Percentiles rank a stretch among this genome's conserved stretches.
Conservation (phyloP, 305 asterid species). For the Fraxinus xanthoxyloides region DNA sequence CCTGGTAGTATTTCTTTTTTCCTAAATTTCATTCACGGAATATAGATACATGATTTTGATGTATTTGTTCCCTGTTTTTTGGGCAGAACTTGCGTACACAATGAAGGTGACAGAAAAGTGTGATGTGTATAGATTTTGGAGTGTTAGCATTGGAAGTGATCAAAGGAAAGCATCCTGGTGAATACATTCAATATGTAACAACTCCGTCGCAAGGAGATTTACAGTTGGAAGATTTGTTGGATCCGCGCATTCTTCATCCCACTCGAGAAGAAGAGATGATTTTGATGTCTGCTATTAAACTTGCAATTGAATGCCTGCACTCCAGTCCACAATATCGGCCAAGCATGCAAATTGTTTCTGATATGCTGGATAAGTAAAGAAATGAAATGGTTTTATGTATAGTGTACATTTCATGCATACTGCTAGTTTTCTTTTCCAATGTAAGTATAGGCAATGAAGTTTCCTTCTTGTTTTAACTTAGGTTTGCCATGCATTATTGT, state of each 20-base stretch:
- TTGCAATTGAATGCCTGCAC: slow-evolving; percentile 13
- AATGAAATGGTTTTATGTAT: not conserved
- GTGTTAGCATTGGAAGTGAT: slow-evolving; percentile 23
- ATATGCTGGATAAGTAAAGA: not conserved
- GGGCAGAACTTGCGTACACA: slow-evolving; percentile 26
- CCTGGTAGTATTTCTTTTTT: slow-evolving; percentile 14
- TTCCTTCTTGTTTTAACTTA: too few species aligned
- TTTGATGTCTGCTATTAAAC: slow-evolving; percentile 15
- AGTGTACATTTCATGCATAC: not conserved
- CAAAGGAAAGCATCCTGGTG: slow-evolving; percentile 21
- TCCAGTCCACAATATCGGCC: not conserved
- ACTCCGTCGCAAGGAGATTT: not conserved
- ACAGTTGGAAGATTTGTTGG: slow-evolving; percentile 21
- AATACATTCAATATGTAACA: not conserved
- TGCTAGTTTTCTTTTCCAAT: not conserved
- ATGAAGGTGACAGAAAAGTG: not conserved
- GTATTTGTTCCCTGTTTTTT: not conserved
- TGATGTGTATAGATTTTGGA: slow-evolving; percentile 8
- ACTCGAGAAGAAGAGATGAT: slow-evolving; percentile 1
- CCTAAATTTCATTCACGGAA: not conserved
- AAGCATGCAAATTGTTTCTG: too few species aligned
- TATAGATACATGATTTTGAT: not conserved
- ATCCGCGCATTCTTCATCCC: slow-evolving; percentile 19
- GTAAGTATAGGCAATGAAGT: too few species aligned
- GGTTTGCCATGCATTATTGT: too few species aligned